Percentiles rank a stretch among this genome's conserved stretches.
These are phyloP conservation scores for Trichosporon inkin DNA, from an alignment of 1,284 basidiomycete genomes.

Conservation along the genomic window DNA sequence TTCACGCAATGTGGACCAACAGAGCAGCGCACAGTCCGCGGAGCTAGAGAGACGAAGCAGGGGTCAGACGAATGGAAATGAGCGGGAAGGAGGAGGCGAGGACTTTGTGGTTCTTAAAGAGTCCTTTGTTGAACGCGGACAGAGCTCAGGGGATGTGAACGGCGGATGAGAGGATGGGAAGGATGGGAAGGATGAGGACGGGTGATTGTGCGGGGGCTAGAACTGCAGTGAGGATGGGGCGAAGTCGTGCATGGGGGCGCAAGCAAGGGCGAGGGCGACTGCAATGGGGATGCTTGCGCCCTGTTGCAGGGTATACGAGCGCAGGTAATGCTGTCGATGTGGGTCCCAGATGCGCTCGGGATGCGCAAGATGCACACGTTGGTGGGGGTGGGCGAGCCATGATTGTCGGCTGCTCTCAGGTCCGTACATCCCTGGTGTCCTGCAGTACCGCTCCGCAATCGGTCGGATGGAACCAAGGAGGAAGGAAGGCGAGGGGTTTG, in stretches of 20 bases:
- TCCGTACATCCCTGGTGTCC: not conserved
- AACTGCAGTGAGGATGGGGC: not conserved
- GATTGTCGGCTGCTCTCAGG: not conserved
- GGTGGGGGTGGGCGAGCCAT: not conserved
- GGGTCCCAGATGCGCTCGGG: not conserved
- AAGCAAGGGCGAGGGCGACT: not conserved
- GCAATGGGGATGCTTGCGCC: not conserved
- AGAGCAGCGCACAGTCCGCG: too few species aligned
- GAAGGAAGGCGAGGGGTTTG: not conserved
- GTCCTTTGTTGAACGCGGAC: too few species aligned
- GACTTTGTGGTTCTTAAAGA: too few species aligned
- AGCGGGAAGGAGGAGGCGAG: too few species aligned
- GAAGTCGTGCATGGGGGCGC: not conserved
- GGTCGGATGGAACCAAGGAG: not conserved
- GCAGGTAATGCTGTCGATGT: not conserved
- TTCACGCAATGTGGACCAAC: too few species aligned
- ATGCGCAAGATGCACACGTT: slow-evolving; percentile 1
- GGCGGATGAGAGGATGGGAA: not conserved
- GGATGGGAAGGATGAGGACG: not conserved
- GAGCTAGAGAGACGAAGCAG: too few species aligned
- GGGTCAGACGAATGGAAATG: too few species aligned
- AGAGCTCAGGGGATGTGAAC: not conserved
- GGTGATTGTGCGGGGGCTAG: too few species aligned
- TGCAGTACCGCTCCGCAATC: not conserved
- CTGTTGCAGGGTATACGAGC: not conserved